Base-by-base conservation (phyloP, 257 asterid species). In the Solanum bulbocastanum region DNA sequence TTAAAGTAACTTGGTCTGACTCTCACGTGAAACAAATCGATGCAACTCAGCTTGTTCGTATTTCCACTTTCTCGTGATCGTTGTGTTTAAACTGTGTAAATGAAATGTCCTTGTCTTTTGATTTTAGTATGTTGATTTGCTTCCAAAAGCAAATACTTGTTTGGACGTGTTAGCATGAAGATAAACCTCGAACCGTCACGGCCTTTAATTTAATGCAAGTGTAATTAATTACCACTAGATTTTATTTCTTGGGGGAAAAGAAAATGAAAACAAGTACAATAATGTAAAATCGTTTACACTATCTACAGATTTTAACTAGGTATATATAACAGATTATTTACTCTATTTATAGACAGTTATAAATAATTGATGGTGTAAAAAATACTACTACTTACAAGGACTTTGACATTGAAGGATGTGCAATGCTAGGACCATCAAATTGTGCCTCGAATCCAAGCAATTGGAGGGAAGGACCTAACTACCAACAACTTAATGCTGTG, bases 321-420 rank as follows among this genome's bases (percentile, higher is more conserved):
- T 49, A 49, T 49, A 49, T 16, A 5, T 52, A 16, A 52, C 62
- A 16, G 9, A 52, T 2, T 16, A 52, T 52, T 46, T 46, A 46
- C 7, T 46, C 20, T 46, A 46, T 14, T 2, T 46, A 46, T 46
- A 46, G 56, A 46, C 56, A 13, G 18, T 46, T 46, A 46, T 13
- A 12, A 12, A 13, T 46, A 4, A 13, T 42, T 44, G 56, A 13
- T 13, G 56, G 56, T 46, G 18, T 46, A 46, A 46, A 46, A 13
- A 46, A 10, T 40, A 39, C 2, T 37, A 37, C 44, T 10, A 8
- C 95, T 90, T 96, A 96, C 89, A 96, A 90, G 22, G 98, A 93
- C 18, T 95, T 96, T 78, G 98, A 94, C 89, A 90, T 96, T 27
- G 99, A 96, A 30, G 99, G 98, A 0, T 96, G 99, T 58, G 91